Evolutionary conservation across 2,329 filamentous ascomycete species (phyloP).

Genomic region (Aspergillus japonicus): DNA sequence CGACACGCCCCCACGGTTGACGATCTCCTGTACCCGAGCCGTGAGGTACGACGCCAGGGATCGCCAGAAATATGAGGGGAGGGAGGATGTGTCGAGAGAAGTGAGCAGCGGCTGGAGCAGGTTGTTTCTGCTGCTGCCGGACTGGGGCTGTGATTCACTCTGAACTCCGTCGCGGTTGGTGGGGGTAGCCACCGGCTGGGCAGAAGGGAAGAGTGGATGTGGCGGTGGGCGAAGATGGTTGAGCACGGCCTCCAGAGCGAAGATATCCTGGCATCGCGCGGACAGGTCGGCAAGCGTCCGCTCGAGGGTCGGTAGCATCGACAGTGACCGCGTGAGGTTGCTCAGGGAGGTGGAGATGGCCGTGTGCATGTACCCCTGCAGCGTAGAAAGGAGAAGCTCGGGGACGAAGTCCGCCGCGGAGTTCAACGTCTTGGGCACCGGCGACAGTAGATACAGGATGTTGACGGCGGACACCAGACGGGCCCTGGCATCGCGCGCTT

Average conservation of each 20-base stretch:
- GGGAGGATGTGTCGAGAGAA: slow-evolving; percentile 79
- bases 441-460: slow-evolving; percentile 79
- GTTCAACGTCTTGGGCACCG: slow-evolving; percentile 54
- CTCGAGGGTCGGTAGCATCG: slow-evolving; percentile 77
- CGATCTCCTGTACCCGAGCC: slow-evolving; percentile 76
- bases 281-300: slow-evolving; percentile 78
- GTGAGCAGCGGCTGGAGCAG: slow-evolving; percentile 72
- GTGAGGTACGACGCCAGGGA: slow-evolving; percentile 77
- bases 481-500: slow-evolving; percentile 71
- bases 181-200: not conserved
- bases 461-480: slow-evolving; percentile 71
- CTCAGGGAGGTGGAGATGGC: slow-evolving; percentile 76
- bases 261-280: slow-evolving; percentile 81
- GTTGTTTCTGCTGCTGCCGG: slow-evolving; percentile 43
- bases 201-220: slow-evolving; percentile 61
- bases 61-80: slow-evolving; percentile 92
- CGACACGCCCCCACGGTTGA: slow-evolving; percentile 77
- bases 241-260: slow-evolving; percentile 80
- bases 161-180: slow-evolving; percentile 21
- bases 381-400: slow-evolving; percentile 67
- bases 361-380: slow-evolving; percentile 80
- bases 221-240: slow-evolving; percentile 63
- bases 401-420: slow-evolving; percentile 57
- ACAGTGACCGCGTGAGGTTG: slow-evolving; percentile 70
- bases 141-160: slow-evolving; percentile 22